Base-by-base conservation (phyloP, 2,329 filamentous ascomycete species). In the Knoxdaviesia proteae region DNA sequence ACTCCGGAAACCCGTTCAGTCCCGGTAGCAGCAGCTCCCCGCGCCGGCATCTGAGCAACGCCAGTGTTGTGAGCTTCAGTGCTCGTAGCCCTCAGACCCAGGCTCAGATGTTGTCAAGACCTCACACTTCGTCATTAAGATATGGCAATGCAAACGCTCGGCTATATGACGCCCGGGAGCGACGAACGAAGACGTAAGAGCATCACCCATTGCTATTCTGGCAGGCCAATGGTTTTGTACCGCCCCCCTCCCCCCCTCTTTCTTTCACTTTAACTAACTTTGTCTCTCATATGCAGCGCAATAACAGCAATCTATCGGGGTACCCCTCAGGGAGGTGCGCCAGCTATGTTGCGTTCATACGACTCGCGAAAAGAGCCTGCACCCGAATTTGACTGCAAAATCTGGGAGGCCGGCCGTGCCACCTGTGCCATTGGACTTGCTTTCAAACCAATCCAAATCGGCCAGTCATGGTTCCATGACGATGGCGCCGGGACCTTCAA, bases 391-490 rank as follows among this genome's bases (percentile, higher is more conserved):
- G 82, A 94, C 54, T 94, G 87, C 60, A 93, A 80, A 39, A 90
- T 98, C 45, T 98, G 90, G 90, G 80, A 98, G 61, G 90, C 90
- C 5, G 90, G 90, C 7, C 76, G 90, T 46, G 90, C 90, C n/a
- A 98, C 90, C 1, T 84, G 74, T 42, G 84, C 90, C 1, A 90
- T 88, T 1, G 84, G 83, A 0, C 67, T 94, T 38, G 90, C 90
- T 1, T 98, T 98, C 63, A 98, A 98, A 57, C 86, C 88, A 0
- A 86, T 98, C 41, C 80, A 82, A 49, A 83, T 98, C 36, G 90
- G 90, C 4, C 88, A 96, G 57, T 88, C 86, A 1, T 69, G 86
- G 7, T 98, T 98, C 54, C 80, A 94, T 46, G 90, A 98, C 51
- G 88, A 96, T 56, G 90, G 90, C 1, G 69, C 73, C 1, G 90